These are phyloP conservation scores for Aureobasidium uvarum DNA, from an alignment of 2,329 filamentous ascomycete genomes.

Conservation along the genomic window DNA sequence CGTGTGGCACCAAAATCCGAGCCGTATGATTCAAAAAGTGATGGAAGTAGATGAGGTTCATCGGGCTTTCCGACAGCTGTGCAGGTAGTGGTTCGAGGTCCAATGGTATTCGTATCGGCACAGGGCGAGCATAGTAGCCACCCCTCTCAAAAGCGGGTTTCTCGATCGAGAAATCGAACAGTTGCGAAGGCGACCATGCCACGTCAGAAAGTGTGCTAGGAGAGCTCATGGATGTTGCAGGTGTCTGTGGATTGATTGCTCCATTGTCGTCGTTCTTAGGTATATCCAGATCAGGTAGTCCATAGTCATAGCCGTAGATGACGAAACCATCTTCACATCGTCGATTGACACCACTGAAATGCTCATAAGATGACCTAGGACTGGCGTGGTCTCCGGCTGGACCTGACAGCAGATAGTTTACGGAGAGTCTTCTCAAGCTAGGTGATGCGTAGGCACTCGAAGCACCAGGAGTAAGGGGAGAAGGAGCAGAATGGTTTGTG, in stretches of 20 bases:
- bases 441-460: conserved; percentile 42
- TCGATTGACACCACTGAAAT: background rate
- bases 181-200: conserved; percentile 19
- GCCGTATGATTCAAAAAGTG: conserved; percentile 79
- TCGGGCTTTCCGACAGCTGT: conserved; percentile 66
- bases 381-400: conserved; percentile 42
- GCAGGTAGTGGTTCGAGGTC: conserved; percentile 57
- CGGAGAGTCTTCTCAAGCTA: conserved; percentile 58
- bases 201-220: conserved; percentile 4
- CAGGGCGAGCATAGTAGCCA: conserved; percentile 68
- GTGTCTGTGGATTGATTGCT: conserved; percentile 52
- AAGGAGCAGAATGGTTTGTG: conserved; percentile 40
- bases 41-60: conserved; percentile 75
- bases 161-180: background rate
- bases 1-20: conserved; percentile 61
- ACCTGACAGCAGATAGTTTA: conserved; percentile 62
- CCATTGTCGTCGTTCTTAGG: conserved; percentile 68
- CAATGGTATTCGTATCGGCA: conserved; percentile 62
- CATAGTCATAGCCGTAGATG: conserved; percentile 69
- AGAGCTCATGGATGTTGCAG: conserved; percentile 9
- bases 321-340: conserved; percentile 35
- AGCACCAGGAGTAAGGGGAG: conserved; percentile 47
- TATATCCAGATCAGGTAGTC: conserved; percentile 66
- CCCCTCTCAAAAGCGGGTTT: conserved; percentile 57
- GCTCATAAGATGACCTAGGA: background rate